phyloP scores from a whole-genome alignment of 2,329 filamentous ascomycete species.

The Penicillium sp. region DNA sequence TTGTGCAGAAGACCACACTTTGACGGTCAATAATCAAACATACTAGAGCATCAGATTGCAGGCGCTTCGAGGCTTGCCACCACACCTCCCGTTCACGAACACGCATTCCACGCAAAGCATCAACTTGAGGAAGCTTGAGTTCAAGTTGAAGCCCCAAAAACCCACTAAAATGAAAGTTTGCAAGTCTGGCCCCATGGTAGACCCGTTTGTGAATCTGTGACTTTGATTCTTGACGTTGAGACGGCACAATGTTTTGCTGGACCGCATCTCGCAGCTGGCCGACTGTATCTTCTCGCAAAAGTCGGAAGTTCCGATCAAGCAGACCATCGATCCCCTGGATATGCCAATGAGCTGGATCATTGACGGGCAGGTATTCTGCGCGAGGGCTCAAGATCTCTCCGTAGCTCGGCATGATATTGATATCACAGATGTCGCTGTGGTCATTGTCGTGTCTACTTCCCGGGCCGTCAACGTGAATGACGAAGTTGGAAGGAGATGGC shows the following conservation, averaged over 20 bases:
- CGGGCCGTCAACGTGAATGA: constrained; percentile 13
- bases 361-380: constrained; percentile 31
- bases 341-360: constrained; percentile 16
- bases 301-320: constrained; percentile 6
- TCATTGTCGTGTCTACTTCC: constrained; percentile 38
- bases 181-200: constrained; percentile 5
- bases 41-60: constrained; percentile 27
- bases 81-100: constrained; percentile 24
- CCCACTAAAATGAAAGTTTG: constrained; percentile 18
- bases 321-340: constrained; percentile 3
- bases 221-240: constrained; percentile 1
- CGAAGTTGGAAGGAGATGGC: no score
- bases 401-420: constrained; percentile 34
- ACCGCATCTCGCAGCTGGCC: constrained; percentile 13
- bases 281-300: constrained; percentile 3
- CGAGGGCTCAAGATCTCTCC: constrained; percentile 30
- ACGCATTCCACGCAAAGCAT: no score
- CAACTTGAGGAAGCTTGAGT: constrained; percentile 7
- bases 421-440: constrained; percentile 27
- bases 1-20: constrained; percentile 25
- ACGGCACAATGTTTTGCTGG: not conserved
- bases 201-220: not conserved
- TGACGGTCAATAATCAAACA: constrained; percentile 23
- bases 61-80: constrained; percentile 29
- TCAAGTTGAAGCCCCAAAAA: constrained; percentile 13